Evolutionary conservation across 495 filamentous ascomycete genomes (phyloP), one percentile per base, ranked within the genome.

Genomic region (Penicillium canescens): DNA sequence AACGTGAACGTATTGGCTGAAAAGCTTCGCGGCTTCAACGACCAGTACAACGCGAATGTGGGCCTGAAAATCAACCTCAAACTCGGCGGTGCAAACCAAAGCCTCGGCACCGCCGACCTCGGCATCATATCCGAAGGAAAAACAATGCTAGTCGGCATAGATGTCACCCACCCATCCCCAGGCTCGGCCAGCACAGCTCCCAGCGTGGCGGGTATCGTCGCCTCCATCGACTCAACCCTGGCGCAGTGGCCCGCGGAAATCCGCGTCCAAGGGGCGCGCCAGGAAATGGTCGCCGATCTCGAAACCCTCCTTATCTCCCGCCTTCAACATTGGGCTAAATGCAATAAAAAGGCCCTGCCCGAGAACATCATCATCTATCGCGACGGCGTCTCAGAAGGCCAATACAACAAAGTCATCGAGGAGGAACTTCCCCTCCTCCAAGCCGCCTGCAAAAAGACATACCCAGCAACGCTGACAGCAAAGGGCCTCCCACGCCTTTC

Each of bases 371-470:
- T 98, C 52, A 80, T 96, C 31, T 97, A 92, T 73, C 87, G 93
- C 34, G 93, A 97, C 67, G 93, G 93, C 31, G 90, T 98, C 3
- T 91, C 88, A 0, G 93, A 98, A 61, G 85, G 90, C 6, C 89
- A 96, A 61, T 96, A 91, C 65, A 56, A 74, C 5, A 68, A 60
- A 7, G 84, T 95, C 2, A 59, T 86, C 16, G 52, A 70, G 0
- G 50, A 73, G 21, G 86, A 89, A 61, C 74, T 89, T 0, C 78
- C 81, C 0, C 66, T 71, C 1, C 76, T 96, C 26, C 59, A 40
- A 57, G 78, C 26, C 42, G 78, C 89, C 3, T 94, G 90, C 68
- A 39, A 67, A 3, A 53, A 69, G 13, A 55, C 75, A 13, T 90
- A 89, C 65, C 74, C 80, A 3, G 69, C 73, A 0, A 35, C 53